Evolutionary conservation across 208 protist genomes (phyloP).

Genomic region (Crithidia sp.): DNA sequence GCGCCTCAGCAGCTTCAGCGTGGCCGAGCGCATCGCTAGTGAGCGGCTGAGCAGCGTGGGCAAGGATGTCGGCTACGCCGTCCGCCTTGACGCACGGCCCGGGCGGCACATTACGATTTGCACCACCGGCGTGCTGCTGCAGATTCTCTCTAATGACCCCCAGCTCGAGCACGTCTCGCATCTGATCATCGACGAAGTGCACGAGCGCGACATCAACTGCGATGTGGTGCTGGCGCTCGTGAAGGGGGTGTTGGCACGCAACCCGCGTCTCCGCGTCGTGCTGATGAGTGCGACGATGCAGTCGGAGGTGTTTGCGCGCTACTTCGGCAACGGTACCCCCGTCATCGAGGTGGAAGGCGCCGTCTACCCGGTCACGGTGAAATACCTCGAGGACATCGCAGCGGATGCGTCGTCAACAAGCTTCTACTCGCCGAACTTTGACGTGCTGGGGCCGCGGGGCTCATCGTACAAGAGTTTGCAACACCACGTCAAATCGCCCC

Average conservation of each 20-base stretch:
- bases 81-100: constrained; percentile 96
- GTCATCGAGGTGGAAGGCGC: constrained; percentile 79
- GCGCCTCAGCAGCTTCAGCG: constrained; percentile 97
- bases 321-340: constrained; percentile 87
- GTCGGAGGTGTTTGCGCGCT: constrained; percentile 96
- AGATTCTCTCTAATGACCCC: constrained; percentile 93
- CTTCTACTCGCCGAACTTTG: constrained; percentile 66
- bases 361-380: constrained; percentile 71
- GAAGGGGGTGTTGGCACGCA: constrained; percentile 81
- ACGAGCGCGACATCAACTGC: constrained; percentile 98
- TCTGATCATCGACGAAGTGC: constrained; percentile 99
- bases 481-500: constrained; percentile 5
- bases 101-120: constrained; percentile 95
- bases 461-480: neutral
- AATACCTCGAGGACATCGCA: constrained; percentile 77
- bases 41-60: constrained; percentile 93
- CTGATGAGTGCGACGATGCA: constrained; percentile 99
- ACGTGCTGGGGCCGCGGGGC: constrained; percentile 16
- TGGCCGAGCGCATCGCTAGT: constrained; percentile 97
- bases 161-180: constrained; percentile 90
- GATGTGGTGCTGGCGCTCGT: constrained; percentile 98
- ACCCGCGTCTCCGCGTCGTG: constrained; percentile 94
- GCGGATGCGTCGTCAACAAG: constrained; percentile 5
- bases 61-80: constrained; percentile 97
- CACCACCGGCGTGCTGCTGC: constrained; percentile 98